Percentiles rank a stretch among this genome's conserved stretches.
phyloP scores from a whole-genome alignment of 331 rosid species.

The Acacia concinna region DNA sequence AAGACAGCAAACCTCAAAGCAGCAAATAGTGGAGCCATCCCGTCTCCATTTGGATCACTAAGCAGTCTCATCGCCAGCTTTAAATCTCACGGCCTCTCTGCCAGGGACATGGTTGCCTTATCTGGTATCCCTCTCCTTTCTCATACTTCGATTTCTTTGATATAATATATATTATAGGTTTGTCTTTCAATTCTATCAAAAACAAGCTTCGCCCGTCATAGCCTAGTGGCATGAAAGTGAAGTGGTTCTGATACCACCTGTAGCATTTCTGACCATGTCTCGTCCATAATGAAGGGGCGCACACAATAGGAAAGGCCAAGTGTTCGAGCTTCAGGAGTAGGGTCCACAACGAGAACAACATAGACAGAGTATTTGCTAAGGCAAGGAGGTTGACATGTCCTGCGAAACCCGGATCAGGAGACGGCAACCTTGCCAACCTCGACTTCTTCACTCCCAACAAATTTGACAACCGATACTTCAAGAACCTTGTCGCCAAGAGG shows the following conservation, averaged over 20 bases:
- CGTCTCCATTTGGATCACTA: constrained; percentile 54
- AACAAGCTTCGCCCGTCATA: no score
- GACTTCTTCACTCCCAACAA: constrained; percentile 50
- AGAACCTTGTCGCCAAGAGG: constrained; percentile 54
- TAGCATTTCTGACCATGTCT: background rate
- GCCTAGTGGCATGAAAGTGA: no score
- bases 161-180: no score
- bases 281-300: constrained; percentile 50
- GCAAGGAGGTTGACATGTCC: constrained; percentile 55
- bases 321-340: constrained; percentile 48
- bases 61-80: constrained; percentile 47
- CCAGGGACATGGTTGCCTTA: constrained; percentile 72
- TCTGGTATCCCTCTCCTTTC: constrained; percentile 46
- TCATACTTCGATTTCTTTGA: background rate
- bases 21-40: constrained; percentile 69
- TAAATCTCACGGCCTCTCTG: constrained; percentile 56
- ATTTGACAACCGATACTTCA: constrained; percentile 69
- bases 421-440: constrained; percentile 49
- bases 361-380: constrained; percentile 58
- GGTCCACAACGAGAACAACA: constrained; percentile 60
- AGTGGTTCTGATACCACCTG: background rate
- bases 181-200: no score
- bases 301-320: constrained; percentile 78
- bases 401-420: constrained; percentile 40
- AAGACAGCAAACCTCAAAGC: constrained; percentile 55